These are phyloP conservation scores for Kwoniella europaea DNA, from an alignment of 768 basidiomycete species.

Conservation along the genomic window DNA sequence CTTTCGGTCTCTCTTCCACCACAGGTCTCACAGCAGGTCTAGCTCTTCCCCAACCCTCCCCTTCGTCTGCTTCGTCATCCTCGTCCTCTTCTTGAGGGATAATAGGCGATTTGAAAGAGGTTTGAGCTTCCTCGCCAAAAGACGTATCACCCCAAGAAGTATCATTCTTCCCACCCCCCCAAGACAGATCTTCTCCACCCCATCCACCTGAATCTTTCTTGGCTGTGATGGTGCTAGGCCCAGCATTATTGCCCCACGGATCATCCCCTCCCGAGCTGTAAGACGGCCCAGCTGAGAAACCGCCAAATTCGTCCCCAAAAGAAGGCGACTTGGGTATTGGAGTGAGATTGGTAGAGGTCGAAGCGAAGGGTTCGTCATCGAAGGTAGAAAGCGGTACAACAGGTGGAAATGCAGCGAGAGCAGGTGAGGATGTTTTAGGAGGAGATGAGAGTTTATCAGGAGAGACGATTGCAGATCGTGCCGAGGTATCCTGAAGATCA, in stretches of 20 bases:
- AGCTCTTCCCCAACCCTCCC: constrained; percentile 39
- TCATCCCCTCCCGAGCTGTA: constrained; percentile 13
- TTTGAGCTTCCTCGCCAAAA: constrained; percentile 8
- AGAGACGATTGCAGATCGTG: background rate
- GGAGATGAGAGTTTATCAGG: background rate
- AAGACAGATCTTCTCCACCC: constrained; percentile 10
- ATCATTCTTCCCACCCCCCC: constrained; percentile 15
- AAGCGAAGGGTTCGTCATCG: background rate
- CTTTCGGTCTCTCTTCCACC: background rate
- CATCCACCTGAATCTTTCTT: constrained; percentile 7
- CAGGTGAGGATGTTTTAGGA: background rate
- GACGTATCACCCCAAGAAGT: constrained; percentile 17
- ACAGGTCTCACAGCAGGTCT: background rate
- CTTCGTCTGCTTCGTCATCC: constrained; percentile 30
- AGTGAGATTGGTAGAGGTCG: background rate
- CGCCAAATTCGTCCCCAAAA: constrained; percentile 42
- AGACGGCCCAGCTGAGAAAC: constrained; percentile 27
- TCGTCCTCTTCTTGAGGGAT: constrained; percentile 23
- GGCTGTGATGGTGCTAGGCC: background rate
- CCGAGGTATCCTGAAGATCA: background rate
- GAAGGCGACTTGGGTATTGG: constrained; percentile 38
- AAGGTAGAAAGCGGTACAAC: constrained; percentile 3
- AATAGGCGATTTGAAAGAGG: constrained; percentile 4
- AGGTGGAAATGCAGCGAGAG: background rate
- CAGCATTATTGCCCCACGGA: constrained; percentile 30